These are phyloP conservation scores for Cladosporium sp. DNA, from an alignment of 2,329 filamentous ascomycete species.

Conservation along the genomic window DNA sequence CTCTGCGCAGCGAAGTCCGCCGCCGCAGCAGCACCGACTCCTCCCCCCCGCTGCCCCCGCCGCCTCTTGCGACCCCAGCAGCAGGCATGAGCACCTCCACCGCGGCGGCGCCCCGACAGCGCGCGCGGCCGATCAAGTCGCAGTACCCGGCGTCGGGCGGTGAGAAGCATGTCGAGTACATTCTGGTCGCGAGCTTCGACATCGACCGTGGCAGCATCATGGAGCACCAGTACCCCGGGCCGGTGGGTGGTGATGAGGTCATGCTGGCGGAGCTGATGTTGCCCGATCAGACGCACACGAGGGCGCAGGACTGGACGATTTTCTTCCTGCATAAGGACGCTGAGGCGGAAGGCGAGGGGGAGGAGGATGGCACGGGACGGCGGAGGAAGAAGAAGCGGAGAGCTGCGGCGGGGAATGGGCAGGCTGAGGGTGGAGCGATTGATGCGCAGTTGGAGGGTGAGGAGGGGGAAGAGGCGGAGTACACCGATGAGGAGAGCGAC, in stretches of 20 bases:
- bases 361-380: conserved; percentile 51
- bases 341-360: conserved; percentile 74
- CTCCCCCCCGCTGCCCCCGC: conserved; percentile 1
- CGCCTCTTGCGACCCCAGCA: conserved; percentile 7
- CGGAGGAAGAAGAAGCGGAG: conserved; percentile 37
- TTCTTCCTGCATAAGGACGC: conserved; percentile 98
- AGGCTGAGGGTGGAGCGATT: conserved; percentile 37
- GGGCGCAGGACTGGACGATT: conserved; percentile 97
- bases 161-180: conserved; percentile 97
- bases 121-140: conserved; percentile 35
- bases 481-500: conserved; percentile 39
- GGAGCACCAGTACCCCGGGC: conserved; percentile 95
- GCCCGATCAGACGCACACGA: conserved; percentile 90
- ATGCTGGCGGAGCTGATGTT: conserved; percentile 99
- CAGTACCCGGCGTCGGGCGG: conserved; percentile 46
- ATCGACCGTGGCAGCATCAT: conserved; percentile 94
- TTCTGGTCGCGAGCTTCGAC: conserved; percentile 94
- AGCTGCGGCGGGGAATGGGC: conserved; percentile 45
- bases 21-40: conserved; percentile 6
- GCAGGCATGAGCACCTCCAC: conserved; percentile 1
- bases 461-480: conserved; percentile 45
- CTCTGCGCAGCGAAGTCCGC: conserved; percentile 6
- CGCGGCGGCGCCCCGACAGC: conserved; percentile 1
- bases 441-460: conserved; percentile 42
- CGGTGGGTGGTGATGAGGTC: conserved; percentile 94